A percentile compares a stretch with the other conserved stretches of the same genome.
Evolutionary conservation across 1,139 yeast genomes (phyloP).

Genomic region (Yamadazyma triangularis): DNA sequence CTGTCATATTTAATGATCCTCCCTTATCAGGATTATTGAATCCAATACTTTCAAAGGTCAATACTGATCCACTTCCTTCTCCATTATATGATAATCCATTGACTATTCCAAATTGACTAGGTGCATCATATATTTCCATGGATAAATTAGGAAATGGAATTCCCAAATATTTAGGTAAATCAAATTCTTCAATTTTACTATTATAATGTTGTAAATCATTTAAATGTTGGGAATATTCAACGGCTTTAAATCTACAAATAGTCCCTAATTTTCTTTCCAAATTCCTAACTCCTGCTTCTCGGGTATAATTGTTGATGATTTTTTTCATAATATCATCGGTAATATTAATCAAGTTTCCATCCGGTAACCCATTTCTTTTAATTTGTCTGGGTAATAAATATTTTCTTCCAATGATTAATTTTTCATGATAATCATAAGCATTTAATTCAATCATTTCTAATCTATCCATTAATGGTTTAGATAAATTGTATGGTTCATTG

Average conservation of each 20-base stretch:
- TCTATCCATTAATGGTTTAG: slow-evolving; percentile 79
- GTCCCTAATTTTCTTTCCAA: slow-evolving; percentile 71
- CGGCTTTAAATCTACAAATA: slow-evolving; percentile 77
- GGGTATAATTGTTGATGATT: slow-evolving; percentile 66
- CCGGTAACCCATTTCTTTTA: slow-evolving; percentile 62
- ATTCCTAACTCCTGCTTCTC: slow-evolving; percentile 86
- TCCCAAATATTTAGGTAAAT: slow-evolving; percentile 50
- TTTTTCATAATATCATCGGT: slow-evolving; percentile 51
- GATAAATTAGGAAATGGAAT: slow-evolving; percentile 38
- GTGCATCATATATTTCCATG: slow-evolving; percentile 23
- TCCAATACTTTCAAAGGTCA: slow-evolving; percentile 76
- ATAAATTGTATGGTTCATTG: slow-evolving; percentile 70
- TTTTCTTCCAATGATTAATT: slow-evolving; percentile 64
- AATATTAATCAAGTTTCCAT: slow-evolving; percentile 32
- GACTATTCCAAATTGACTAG: slow-evolving; percentile 64
- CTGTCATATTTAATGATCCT: slow-evolving; percentile 62
- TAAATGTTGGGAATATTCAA: slow-evolving; percentile 55
- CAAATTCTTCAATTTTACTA: slow-evolving; percentile 36
- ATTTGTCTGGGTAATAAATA: slow-evolving; percentile 80
- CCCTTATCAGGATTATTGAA: slow-evolving; percentile 28
- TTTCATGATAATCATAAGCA: slow-evolving; percentile 81
- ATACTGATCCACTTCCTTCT: slow-evolving; percentile 81
- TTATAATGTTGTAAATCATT: slow-evolving; percentile 20
- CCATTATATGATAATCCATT: slow-evolving; percentile 87
- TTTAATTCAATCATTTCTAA: slow-evolving; percentile 79